Base-by-base conservation (phyloP, 2,329 filamentous ascomycete species). In the Phoma herbarum region DNA sequence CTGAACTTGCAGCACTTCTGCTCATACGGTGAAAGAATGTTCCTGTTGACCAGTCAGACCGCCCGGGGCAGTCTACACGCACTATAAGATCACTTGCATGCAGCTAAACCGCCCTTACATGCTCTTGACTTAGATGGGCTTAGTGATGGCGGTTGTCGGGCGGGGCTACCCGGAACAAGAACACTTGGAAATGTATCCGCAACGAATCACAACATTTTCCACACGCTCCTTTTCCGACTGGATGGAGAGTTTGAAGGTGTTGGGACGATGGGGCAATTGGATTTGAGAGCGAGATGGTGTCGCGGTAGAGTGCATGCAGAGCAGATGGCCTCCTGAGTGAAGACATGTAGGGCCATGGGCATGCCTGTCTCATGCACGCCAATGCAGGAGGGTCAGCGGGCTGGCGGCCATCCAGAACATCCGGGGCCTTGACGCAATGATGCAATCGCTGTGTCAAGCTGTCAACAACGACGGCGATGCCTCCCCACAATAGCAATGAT, bases 81-180 rank as follows among this genome's bases (percentile, higher is more conserved):
- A 59, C 64, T 63, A 68, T 60, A 52, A 52, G 39, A 68, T 66
- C 53, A 66, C 64, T 61, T 59, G 62, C 64, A 66, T 66, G 56
- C 50, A 54, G 61, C 63, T 65, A 62, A 51, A 28, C 46, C 45
- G 58, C 62, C 56, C 58, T 66, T 60, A 52, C 47, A 57, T 60
- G 2, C 20, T 20, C 53, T 35, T 44, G 37, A 51, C 29, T 33
- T 33, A 59, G 44, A 48, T 39, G 18, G 48, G 59, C 43, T 56
- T 65, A 52, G 52, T 8, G 7, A n/a, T 26, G 59, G 57, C 62
- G 59, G 59, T 57, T 65, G 62, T 59, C 62, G 57, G 57, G 62
- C 65, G 65, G 65, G 62, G 65, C 65, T 68, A 62, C 62, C 65
- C 65, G 64, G 60, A 50, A 56, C 48, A 47, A 48, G 49, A 60